Base-by-base conservation (phyloP, 2,329 filamentous ascomycete species). In the Aspergillus sp. region DNA sequence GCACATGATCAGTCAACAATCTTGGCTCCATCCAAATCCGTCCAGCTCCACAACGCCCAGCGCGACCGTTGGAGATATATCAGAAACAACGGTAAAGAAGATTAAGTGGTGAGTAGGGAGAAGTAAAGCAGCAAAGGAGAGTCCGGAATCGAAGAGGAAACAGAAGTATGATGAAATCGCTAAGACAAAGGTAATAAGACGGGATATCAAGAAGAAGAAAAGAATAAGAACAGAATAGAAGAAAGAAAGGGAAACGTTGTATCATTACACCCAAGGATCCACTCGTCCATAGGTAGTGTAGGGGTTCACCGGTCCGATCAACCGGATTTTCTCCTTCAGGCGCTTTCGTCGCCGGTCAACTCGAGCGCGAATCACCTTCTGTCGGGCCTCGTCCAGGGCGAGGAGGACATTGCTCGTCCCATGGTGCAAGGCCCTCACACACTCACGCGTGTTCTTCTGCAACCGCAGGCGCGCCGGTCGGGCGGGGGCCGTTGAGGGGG, bases 301-400 rank as follows among this genome's bases (percentile, higher is more conserved):
- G 3, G 67, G 62, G 36, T 71, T 68, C 5, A 69, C 64, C 11
- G 71, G 71, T 4, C 73, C 71, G 29, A 76, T 62, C 20, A 76
- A 23, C 43, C 66, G 70, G 44, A 76, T 76, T 45, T 71, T 69
- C 17, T 71, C 64, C 59, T 76, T 76, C 49, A 76, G 49, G 45
- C 66, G 63, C 47, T 65, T 66, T 31, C 69, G 64, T 20, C 71
- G 61, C 25, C 68, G 69, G 48, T 75, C 68, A 13, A 70, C 66
- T 20, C 67, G 64, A 11, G 65, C 60, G 38, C 65, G 63, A 13
- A 57, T 62, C 41, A 74, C 62, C 55, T 63, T 73, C 54, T 65
- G 67, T 54, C 65, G 67, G 3, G 70, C 70, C 2, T 60, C 67
- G 21, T 67, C 66, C 14, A 73, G 58, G 7, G 64, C 70, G 4